phyloP scores from a whole-genome alignment of 257 asterid genomes.

The Mitragyna speciosa region DNA sequence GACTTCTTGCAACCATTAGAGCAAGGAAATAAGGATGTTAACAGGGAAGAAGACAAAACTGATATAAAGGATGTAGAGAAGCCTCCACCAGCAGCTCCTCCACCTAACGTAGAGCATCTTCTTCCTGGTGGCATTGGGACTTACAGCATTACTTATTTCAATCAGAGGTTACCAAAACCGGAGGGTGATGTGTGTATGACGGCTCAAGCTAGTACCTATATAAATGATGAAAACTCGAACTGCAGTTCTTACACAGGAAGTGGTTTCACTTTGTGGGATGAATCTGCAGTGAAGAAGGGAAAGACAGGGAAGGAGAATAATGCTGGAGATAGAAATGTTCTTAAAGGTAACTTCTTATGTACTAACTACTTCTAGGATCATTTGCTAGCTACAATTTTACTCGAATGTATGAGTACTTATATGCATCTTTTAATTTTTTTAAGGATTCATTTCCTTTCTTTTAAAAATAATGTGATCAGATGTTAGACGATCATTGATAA shows the following conservation, averaged over 20 bases:
- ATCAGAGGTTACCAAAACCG: slow-evolving; percentile 54
- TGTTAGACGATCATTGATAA: not conserved
- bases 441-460: not conserved
- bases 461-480: not conserved
- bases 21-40: slow-evolving; percentile 47
- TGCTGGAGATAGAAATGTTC: slow-evolving; percentile 45
- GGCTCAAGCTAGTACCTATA: slow-evolving; percentile 54
- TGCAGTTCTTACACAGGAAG: slow-evolving; percentile 70
- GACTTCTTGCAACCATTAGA: slow-evolving; percentile 93
- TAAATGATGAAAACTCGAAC: slow-evolving; percentile 62
- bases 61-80: slow-evolving; percentile 46
- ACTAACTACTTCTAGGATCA: not conserved
- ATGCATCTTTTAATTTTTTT: too few species aligned
- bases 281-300: slow-evolving; percentile 77
- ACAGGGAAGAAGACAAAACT: slow-evolving; percentile 47
- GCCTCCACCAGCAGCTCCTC: slow-evolving; percentile 44
- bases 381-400: not conserved
- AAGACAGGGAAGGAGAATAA: slow-evolving; percentile 99
- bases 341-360: slow-evolving; percentile 48
- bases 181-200: slow-evolving; percentile 41
- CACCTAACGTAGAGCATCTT: slow-evolving; percentile 48
- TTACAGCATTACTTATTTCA: slow-evolving; percentile 68
- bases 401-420: not conserved
- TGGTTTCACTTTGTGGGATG: slow-evolving; percentile 87
- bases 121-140: slow-evolving; percentile 91